Evolutionary conservation across 2,329 filamentous ascomycete species (phyloP), one percentile per base, ranked within the genome.

Genomic region (Ophiosphaerella narmari): DNA sequence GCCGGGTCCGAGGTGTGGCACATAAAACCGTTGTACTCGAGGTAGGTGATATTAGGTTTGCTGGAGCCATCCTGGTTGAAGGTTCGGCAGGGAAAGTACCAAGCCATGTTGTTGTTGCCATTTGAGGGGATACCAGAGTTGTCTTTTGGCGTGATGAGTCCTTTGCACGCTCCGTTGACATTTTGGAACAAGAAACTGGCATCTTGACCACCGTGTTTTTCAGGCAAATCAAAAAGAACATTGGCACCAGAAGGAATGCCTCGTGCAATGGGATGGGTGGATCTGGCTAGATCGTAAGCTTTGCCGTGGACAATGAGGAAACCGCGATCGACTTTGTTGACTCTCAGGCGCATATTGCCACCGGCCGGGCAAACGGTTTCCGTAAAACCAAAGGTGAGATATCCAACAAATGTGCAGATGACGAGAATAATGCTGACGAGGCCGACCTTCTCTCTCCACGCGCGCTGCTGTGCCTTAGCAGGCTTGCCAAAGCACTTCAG

Each of bases 161-260:
- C 89, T 77, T 97, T 99, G 82, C 94, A 99, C 55, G 89, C 89
- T 40, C 94, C 95, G 64, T 99, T 99, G 73, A 99, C 94, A 60
- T 97, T 96, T 72, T 99, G 94, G 76, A 99, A 99, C 67, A 99
- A 77, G 71, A 99, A 99, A 68, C 92, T 97, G 50, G 90, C 93
- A 70, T 99, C 95, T 73, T 89, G 83, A n/a, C 92, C 94, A 47
- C 86, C 87, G 63, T 93, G 85, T 67, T 90, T 90, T 60, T 88
- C 83, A 1, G 87, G 82, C n/a, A 96, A 77, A 70, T 97, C 91
- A 67, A 86, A 97, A 12, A 99, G 78, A 21, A 99, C 86, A 65
- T 97, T 97, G 23, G 89, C 80, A 26, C 81, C 82, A 2, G 78
- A 71, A 1, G 89, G 84, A 59, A 99, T 90, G 32, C 92, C 92